Conservation (phyloP, 176 grass and related monocot genomes). For the Musa troglodytarum region DNA sequence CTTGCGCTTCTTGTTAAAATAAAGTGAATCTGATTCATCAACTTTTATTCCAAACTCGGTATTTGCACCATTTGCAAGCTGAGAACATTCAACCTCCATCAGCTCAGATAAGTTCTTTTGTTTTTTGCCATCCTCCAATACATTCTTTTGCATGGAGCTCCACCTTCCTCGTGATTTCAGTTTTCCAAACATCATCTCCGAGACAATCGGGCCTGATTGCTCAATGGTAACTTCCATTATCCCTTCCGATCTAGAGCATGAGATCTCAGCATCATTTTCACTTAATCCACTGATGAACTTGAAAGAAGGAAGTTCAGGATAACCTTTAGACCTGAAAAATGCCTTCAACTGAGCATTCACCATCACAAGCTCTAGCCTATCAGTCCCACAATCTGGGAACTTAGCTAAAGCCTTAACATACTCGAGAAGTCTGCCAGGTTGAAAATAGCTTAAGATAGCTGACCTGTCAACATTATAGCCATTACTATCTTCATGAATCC, state of each 20-base stretch:
- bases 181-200: slow-evolving; percentile 28
- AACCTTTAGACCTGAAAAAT: slow-evolving; percentile 67
- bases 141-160: slow-evolving; percentile 42
- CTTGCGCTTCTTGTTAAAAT: slow-evolving; percentile 16
- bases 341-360: slow-evolving; percentile 71
- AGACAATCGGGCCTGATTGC: neutral
- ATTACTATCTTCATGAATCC: slow-evolving; percentile 58
- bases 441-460: slow-evolving; percentile 57
- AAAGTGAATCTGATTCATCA: slow-evolving; percentile 14
- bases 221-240: slow-evolving; percentile 15
- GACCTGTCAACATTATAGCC: slow-evolving; percentile 47
- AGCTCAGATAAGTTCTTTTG: slow-evolving; percentile 25
- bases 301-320: slow-evolving; percentile 63
- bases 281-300: slow-evolving; percentile 42
- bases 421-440: slow-evolving; percentile 53
- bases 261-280: slow-evolving; percentile 37
- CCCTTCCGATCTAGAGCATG: slow-evolving; percentile 12
- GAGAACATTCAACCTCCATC: slow-evolving; percentile 29
- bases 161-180: slow-evolving; percentile 62
- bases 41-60: slow-evolving; percentile 4
- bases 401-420: slow-evolving; percentile 55
- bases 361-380: slow-evolving; percentile 56
- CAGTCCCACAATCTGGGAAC: slow-evolving; percentile 43
- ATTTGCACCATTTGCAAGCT: slow-evolving; percentile 32
- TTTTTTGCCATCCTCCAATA: slow-evolving; percentile 2